phyloP scores from a whole-genome alignment of 768 basidiomycete genomes.

The Crassisporium funariophilum region DNA sequence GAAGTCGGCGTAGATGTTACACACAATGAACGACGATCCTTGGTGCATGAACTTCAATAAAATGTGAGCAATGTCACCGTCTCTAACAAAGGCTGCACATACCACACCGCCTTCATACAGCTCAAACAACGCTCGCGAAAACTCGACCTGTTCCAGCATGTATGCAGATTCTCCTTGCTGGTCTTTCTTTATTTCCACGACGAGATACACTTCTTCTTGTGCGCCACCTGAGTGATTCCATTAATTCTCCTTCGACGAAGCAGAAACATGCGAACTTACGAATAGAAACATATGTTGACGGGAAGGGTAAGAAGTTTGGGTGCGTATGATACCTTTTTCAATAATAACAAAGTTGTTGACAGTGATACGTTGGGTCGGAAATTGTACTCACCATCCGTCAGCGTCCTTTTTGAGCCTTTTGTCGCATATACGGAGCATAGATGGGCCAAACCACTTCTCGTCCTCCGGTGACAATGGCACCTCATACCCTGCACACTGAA shows the following conservation, averaged over 20 bases:
- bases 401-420: slow-evolving; percentile 61
- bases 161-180: slow-evolving; percentile 31
- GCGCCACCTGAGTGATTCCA: slow-evolving; percentile 45
- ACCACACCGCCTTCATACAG: slow-evolving; percentile 89
- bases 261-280: slow-evolving; percentile 35
- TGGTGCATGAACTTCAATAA: slow-evolving; percentile 81
- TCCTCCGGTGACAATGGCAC: slow-evolving; percentile 77
- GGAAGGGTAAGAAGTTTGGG: slow-evolving; percentile 77
- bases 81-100: slow-evolving; percentile 20
- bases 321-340: slow-evolving; percentile 77
- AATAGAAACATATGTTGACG: slow-evolving; percentile 71
- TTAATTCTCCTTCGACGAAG: neutral
- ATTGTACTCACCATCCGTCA: slow-evolving; percentile 73
- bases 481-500: slow-evolving; percentile 87
- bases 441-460: slow-evolving; percentile 69
- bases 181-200: slow-evolving; percentile 62
- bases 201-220: slow-evolving; percentile 76
- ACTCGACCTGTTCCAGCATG: slow-evolving; percentile 81
- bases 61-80: neutral
- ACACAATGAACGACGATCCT: slow-evolving; percentile 77
- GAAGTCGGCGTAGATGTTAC: slow-evolving; percentile 13
- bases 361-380: neutral
- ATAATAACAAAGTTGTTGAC: neutral
- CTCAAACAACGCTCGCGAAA: slow-evolving; percentile 84
- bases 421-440: slow-evolving; percentile 60